Base-by-base conservation (phyloP, 2,329 filamentous ascomycete genomes). In the Paraconiothyrium brasiliense region DNA sequence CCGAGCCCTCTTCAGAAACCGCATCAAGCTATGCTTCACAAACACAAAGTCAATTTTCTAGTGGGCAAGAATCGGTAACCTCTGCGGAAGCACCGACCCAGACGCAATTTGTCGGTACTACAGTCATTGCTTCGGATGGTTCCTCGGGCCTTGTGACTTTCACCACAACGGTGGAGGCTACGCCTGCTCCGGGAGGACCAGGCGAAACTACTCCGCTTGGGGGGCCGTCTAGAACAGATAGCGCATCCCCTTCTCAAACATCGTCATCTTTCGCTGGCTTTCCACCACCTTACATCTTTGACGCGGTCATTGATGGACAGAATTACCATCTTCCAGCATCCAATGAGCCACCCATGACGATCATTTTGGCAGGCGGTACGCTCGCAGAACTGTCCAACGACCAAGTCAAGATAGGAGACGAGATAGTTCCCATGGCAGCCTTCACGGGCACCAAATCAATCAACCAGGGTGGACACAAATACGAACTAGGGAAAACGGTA, bases 241-340 rank as follows among this genome's bases (percentile, higher is more conserved):
- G 9, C 7, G 30, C 54, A 20, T 27, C 54, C 22, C 32, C 43
- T 11, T 35, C 43, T 20, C 50, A 43, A 14, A 34, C 8, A 22
- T n/a, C 22, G 39, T 11, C 14, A 30, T n/a, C 0, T 16, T 8
- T 11, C 49, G 4, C 20, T 20, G 20, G 20, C 20, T 52, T 63
- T 34, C 64, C 64, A 16, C 1, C 50, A 8, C 11, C 51, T 2
- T 61, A 39, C 27, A 30, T 62, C 8, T 22, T 64, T 47, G 67
- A 67, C 54, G 60, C 52, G 2, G 22, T 63, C 13, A 66, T 69
- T n/a, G 65, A 60, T 14, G 60, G 57, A 10, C 35, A 59, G 11
- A 22, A 39, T 3, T 69, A 67, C 44, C 58, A 62, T 35, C 65
- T 69, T 20, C 65, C 67, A 20, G 56, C 57, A 1, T 39, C 61